phyloP scores from a whole-genome alignment of 139 green algal genomes.

The Klebsormidium nitens region DNA sequence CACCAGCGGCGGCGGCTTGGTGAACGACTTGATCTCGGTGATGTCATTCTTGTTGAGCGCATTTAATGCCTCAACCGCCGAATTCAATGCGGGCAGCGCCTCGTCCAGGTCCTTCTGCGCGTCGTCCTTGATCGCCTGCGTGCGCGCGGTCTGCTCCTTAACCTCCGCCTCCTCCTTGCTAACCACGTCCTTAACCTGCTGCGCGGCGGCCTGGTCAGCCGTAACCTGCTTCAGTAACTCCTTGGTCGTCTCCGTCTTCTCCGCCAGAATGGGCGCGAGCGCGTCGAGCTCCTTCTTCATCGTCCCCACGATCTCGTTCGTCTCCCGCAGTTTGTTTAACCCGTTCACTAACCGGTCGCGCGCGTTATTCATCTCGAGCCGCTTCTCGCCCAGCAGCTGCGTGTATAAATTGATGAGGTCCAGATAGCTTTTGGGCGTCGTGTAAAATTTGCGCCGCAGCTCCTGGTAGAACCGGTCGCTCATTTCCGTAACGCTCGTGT shows the following conservation, averaged over 20 bases:
- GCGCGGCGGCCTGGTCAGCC: constrained; percentile 61
- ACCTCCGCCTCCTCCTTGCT: constrained; percentile 64
- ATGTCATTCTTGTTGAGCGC: constrained; percentile 71
- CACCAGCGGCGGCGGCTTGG: constrained; percentile 69
- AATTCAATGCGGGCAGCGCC: constrained; percentile 71
- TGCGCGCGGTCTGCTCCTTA: constrained; percentile 48
- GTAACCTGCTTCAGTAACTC: constrained; percentile 63
- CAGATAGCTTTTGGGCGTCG: constrained; percentile 79
- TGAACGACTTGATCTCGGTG: constrained; percentile 67
- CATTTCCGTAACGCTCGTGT: constrained; percentile 15
- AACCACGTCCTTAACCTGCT: constrained; percentile 64
- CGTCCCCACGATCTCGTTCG: constrained; percentile 64
- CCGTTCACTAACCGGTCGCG: constrained; percentile 69
- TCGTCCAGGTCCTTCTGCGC: constrained; percentile 76
- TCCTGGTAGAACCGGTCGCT: constrained; percentile 36
- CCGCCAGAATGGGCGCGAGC: constrained; percentile 68
- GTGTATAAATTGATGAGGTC: constrained; percentile 81
- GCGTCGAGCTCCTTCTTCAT: constrained; percentile 69
- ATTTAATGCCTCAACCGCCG: constrained; percentile 66
- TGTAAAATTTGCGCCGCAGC: constrained; percentile 55
- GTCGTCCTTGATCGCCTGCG: constrained; percentile 65
- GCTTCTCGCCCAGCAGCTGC: constrained; percentile 39
- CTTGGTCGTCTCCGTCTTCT: constrained; percentile 60
- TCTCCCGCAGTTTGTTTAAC: constrained; percentile 74
- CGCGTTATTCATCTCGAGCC: constrained; percentile 45